Conservation (phyloP, 345 rosid genomes). For the Salix caprea region DNA sequence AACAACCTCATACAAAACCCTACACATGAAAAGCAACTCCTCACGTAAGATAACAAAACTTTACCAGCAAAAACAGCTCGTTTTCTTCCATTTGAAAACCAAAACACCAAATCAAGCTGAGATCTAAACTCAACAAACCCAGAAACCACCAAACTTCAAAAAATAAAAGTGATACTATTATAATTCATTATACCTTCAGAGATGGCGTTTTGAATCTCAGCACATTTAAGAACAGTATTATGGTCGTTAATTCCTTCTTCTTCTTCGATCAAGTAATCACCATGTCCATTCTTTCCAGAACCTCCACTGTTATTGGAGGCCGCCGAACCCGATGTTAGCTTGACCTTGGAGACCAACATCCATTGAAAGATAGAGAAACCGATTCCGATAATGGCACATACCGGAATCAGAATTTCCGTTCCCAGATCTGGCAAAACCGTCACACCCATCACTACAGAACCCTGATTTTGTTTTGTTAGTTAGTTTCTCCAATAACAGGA, state of each 20-base stretch:
- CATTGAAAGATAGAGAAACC: conserved; percentile 69
- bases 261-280: conserved; percentile 78
- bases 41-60: background rate
- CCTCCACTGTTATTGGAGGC: conserved; percentile 1
- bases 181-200: conserved; percentile 46
- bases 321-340: conserved; percentile 36
- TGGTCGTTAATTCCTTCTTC: conserved; percentile 89
- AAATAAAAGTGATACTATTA: background rate
- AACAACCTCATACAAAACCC: background rate
- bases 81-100: background rate
- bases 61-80: background rate
- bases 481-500: background rate
- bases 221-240: conserved; percentile 69
- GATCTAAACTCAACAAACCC: background rate
- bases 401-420: conserved; percentile 74
- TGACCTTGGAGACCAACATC: conserved; percentile 65
- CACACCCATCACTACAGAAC: conserved; percentile 30
- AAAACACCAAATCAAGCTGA: background rate
- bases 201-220: conserved; percentile 89
- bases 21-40: background rate
- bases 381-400: conserved; percentile 75
- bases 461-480: background rate
- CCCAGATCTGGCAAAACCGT: conserved; percentile 66
- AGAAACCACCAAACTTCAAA: background rate
- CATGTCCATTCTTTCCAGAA: conserved; percentile 43